phyloP scores from a whole-genome alignment of 441 rosid genomes.

The Francoa sonchifolia region DNA sequence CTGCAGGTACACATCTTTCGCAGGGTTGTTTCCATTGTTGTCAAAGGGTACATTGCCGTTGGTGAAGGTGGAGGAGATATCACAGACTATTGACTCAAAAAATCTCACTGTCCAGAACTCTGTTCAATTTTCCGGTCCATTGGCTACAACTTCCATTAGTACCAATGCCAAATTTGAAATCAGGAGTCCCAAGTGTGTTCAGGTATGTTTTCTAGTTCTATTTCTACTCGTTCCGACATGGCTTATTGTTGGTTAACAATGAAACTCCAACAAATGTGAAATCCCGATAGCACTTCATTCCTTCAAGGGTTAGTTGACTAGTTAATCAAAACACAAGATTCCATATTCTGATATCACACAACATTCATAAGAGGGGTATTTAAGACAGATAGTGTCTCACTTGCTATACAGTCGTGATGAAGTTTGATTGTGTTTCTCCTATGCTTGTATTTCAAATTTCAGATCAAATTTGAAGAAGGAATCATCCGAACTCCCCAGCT shows the following conservation, averaged over 20 bases:
- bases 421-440: background rate
- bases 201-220: constrained; percentile 26
- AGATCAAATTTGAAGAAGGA: constrained; percentile 90
- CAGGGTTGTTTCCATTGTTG: constrained; percentile 68
- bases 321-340: no score
- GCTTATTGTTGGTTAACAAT: no score
- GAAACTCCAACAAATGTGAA: no score
- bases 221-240: background rate
- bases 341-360: no score
- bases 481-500: constrained; percentile 85
- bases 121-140: constrained; percentile 65
- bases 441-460: background rate
- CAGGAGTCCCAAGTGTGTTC: constrained; percentile 86
- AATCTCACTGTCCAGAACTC: constrained; percentile 69
- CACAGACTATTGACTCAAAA: constrained; percentile 80
- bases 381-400: no score
- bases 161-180: constrained; percentile 89
- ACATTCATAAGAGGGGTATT: no score
- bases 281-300: no score
- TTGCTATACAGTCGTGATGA: no score
- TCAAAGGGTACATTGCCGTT: constrained; percentile 49
- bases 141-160: constrained; percentile 63
- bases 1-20: constrained; percentile 78
- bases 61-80: constrained; percentile 82
- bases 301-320: no score